A percentile compares a stretch with the other conserved stretches of the same genome.
Conservation (phyloP, 768 basidiomycete species). For the Pleurotus cornucopiae region DNA sequence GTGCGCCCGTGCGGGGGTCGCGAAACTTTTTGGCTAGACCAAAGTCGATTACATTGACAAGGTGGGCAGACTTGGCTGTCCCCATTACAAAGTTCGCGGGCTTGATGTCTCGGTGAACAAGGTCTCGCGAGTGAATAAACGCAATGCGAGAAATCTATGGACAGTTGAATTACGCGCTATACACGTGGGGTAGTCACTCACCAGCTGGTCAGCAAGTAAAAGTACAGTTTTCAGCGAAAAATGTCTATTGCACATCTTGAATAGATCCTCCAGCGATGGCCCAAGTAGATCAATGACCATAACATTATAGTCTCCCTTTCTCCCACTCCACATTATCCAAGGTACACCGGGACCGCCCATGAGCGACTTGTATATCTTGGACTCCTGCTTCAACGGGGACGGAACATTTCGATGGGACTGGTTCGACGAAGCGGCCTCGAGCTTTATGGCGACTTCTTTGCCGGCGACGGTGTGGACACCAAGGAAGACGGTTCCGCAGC, state of each 20-base stretch:
- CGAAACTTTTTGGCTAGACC: constrained; percentile 79
- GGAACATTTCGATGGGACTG: constrained; percentile 17
- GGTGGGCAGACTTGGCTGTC: constrained; percentile 43
- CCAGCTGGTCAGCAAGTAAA: constrained; percentile 90
- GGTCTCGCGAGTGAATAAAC: constrained; percentile 93
- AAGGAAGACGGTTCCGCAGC: constrained; percentile 78
- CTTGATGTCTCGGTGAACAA: constrained; percentile 96
- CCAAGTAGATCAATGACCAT: constrained; percentile 97
- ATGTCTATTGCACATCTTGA: constrained; percentile 86
- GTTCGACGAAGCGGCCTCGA: constrained; percentile 54
- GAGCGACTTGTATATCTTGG: constrained; percentile 87
- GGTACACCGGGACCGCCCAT: constrained; percentile 88
- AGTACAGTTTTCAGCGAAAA: constrained; percentile 95
- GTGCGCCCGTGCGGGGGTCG: constrained; percentile 57
- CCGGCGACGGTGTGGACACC: constrained; percentile 79
- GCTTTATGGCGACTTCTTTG: constrained; percentile 81
- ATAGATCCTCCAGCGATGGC: constrained; percentile 82
- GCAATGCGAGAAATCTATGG: constrained; percentile 88
- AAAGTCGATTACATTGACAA: constrained; percentile 93
- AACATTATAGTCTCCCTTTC: constrained; percentile 92
- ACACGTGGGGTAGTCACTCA: constrained; percentile 34
- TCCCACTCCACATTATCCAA: constrained; percentile 90
- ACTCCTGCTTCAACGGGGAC: constrained; percentile 82
- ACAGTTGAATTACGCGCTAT: constrained; percentile 9
- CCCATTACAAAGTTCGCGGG: constrained; percentile 99